Conservation (phyloP, 108 stramenopile genomes). For the Conticribra weissflogii region DNA sequence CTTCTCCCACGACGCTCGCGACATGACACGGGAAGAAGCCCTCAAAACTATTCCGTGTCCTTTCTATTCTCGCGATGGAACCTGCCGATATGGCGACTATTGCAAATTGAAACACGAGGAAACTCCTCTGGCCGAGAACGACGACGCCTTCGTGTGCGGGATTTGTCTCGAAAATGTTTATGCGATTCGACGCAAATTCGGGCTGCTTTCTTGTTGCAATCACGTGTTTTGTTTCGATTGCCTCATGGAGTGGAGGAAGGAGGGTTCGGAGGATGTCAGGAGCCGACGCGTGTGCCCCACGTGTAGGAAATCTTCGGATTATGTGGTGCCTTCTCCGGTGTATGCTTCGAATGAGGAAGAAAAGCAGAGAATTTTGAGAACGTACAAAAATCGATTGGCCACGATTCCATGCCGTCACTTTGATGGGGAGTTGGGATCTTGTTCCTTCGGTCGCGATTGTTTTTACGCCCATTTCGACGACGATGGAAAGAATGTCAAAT, state of each 20-base stretch:
- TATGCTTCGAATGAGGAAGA: conserved; percentile 34
- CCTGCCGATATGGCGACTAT: conserved; percentile 40
- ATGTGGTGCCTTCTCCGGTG: conserved; percentile 43
- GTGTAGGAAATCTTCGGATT: conserved; percentile 53
- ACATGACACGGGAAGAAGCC: conserved; percentile 36
- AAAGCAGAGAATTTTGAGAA: conserved; percentile 31
- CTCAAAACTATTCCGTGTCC: conserved; percentile 41
- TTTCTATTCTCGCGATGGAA: conserved; percentile 23
- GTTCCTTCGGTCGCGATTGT: conserved; percentile 65
- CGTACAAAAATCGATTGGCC: conserved; percentile 47
- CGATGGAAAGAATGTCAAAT: conserved; percentile 49
- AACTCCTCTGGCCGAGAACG: conserved; percentile 1
- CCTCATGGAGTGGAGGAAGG: conserved; percentile 59
- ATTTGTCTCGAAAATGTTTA: conserved; percentile 54
- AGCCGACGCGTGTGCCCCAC: conserved; percentile 55
- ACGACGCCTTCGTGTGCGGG: conserved; percentile 35
- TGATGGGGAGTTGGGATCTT: conserved; percentile 52
- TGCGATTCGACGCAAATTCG: conserved; percentile 27
- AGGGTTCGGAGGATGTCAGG: conserved; percentile 26
- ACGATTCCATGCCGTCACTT: conserved; percentile 48
- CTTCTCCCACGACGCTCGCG: conserved; percentile 43
- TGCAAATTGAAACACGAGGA: conserved; percentile 37
- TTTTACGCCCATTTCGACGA: conserved; percentile 57
- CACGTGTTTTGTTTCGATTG: conserved; percentile 58
- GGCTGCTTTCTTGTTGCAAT: conserved; percentile 53